Percentiles rank a stretch among this genome's conserved stretches.
phyloP scores from a whole-genome alignment of 495 filamentous ascomycete species.

The Baudoinia panamericana region DNA sequence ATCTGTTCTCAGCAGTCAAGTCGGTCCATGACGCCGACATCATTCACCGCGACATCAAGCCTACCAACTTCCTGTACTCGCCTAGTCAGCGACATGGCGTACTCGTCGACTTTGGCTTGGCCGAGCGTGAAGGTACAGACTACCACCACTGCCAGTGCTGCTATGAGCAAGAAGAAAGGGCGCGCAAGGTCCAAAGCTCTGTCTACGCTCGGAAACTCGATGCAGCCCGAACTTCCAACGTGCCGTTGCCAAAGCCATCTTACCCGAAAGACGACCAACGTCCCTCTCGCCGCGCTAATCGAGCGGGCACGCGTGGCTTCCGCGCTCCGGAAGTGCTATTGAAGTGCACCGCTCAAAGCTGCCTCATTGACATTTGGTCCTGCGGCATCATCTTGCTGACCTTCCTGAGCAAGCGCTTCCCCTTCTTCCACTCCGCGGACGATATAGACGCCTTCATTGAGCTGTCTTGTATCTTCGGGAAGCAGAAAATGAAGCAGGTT shows the following conservation, averaged over 20 bases:
- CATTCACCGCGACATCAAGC: slow-evolving; percentile 94
- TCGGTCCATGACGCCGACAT: slow-evolving; percentile 74
- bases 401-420: slow-evolving; percentile 77
- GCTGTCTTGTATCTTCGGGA: slow-evolving; percentile 90
- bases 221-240: slow-evolving; percentile 18
- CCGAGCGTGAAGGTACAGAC: slow-evolving; percentile 69
- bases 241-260: slow-evolving; percentile 31
- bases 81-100: slow-evolving; percentile 68
- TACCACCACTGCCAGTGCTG: slow-evolving; percentile 59
- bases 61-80: slow-evolving; percentile 98
- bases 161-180: slow-evolving; percentile 30
- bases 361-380: slow-evolving; percentile 86
- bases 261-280: slow-evolving; percentile 66
- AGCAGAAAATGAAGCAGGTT: slow-evolving; percentile 62
- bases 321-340: slow-evolving; percentile 92
- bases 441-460: slow-evolving; percentile 96
- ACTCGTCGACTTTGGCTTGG: slow-evolving; percentile 90
- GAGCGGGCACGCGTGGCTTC: slow-evolving; percentile 92
- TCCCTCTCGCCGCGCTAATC: slow-evolving; percentile 79
- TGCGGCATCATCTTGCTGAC: slow-evolving; percentile 88
- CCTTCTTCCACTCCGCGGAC: slow-evolving; percentile 95
- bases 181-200: slow-evolving; percentile 26
- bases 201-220: slow-evolving; percentile 18
- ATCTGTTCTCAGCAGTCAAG: slow-evolving; percentile 69
- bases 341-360: slow-evolving; percentile 95